A percentile compares a stretch with the other conserved stretches of the same genome.
These are phyloP conservation scores for Megacollybia marginata DNA, from an alignment of 768 basidiomycete genomes.

Conservation along the genomic window DNA sequence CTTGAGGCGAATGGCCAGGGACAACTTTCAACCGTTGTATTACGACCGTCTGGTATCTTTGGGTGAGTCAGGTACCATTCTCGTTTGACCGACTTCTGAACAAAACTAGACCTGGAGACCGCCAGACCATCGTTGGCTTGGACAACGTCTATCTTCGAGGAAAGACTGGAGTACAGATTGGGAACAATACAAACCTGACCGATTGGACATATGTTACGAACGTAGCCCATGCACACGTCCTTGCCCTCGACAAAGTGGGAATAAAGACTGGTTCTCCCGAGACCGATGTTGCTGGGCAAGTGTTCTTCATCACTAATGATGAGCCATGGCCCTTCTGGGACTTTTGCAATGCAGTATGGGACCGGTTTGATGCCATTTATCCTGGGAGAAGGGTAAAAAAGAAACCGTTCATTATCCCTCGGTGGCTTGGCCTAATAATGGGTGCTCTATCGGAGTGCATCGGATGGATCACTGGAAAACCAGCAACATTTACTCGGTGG, in stretches of 20 bases:
- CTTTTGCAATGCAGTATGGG: slow-evolving; percentile 53
- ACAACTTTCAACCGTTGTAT: slow-evolving; percentile 54
- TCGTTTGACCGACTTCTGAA: neutral
- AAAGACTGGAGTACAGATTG: slow-evolving; percentile 67
- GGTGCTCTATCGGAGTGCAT: slow-evolving; percentile 39
- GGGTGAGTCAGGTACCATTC: slow-evolving; percentile 34
- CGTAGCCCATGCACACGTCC: slow-evolving; percentile 64
- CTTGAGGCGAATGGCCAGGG: slow-evolving; percentile 56
- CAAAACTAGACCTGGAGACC: slow-evolving; percentile 53
- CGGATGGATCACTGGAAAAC: slow-evolving; percentile 45
- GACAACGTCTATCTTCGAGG: slow-evolving; percentile 47
- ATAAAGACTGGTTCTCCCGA: slow-evolving; percentile 45
- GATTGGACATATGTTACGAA: slow-evolving; percentile 76
- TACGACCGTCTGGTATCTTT: slow-evolving; percentile 70
- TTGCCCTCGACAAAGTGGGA: slow-evolving; percentile 60
- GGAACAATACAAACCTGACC: slow-evolving; percentile 61
- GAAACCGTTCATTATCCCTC: slow-evolving; percentile 2
- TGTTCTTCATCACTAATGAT: slow-evolving; percentile 73
- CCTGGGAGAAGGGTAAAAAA: slow-evolving; percentile 22
- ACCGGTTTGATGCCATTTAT: slow-evolving; percentile 31
- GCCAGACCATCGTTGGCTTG: slow-evolving; percentile 50
- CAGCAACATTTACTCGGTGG: slow-evolving; percentile 55
- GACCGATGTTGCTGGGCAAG: slow-evolving; percentile 59
- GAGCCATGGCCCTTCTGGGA: slow-evolving; percentile 77
- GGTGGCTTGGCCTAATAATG: slow-evolving; percentile 14